Base-by-base conservation (phyloP, 352 stramenopile species). In the Phytophthora rubi region DNA sequence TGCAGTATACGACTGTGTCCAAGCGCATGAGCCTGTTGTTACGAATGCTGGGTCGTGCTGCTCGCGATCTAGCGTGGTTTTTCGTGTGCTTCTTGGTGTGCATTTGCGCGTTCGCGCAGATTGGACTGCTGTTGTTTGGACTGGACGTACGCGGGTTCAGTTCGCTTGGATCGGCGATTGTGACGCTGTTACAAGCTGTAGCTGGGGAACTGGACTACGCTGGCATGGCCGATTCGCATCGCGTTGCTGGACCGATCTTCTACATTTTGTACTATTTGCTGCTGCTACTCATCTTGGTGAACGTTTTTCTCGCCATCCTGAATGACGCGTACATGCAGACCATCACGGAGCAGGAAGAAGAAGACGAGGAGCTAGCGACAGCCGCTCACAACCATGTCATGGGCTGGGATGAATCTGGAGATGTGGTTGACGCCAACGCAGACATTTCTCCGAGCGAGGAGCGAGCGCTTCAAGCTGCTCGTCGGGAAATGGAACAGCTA, bases 321-420 rank as follows among this genome's bases (percentile, higher is more conserved):
- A 91, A 91, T 35, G 86, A 93, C 62, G 85, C 85, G 32, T 94
- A 91, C 59, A 64, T 88, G 53, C 83, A 91, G 59, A 91, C 83
- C 2, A 62, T 90, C n/a, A 79, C 75, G 1, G 83, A 91, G 37
- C 75, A 89, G 68, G 83, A 91, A 55, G 83, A 91, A 54, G 80
- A 84, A 47, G 71, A 81, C 23, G 76, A 83, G 23, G 77, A 87
- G 8, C 45, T 67, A 7, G 75, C 74, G 18, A 62, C 48, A 6
- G 57, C 47, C 47, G 71, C 57, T 23, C 30, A 68, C 5, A 23
- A 57, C 39, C 44, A 37, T 2, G 37, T 52, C 13, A 71, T 81
- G 52, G 76, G 53, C 26, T 76, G 63, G 63, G 58, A 76, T 44
- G 68, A 71, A 42, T 72, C 57, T 30, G 63, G 63, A 49, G 63